Base-by-base conservation (phyloP, 176 grass and related monocot genomes). In the Avena eriantha region DNA sequence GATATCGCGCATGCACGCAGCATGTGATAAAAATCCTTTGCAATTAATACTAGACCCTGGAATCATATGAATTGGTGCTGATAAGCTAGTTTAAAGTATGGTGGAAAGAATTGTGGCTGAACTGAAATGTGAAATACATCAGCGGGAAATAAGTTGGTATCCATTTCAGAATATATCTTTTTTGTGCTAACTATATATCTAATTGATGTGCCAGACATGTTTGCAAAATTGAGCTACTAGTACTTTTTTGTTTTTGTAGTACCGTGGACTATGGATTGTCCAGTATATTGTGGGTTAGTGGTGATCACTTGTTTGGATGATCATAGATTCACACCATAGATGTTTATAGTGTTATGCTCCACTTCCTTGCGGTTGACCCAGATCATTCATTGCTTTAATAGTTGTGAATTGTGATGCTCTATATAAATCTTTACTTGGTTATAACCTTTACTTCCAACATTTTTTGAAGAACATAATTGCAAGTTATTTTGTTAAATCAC, bases 1-100 rank as follows among this genome's bases (percentile, higher is more conserved):
- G 49, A 48, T 68, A 79, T 77, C 61, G 10, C 5, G 21, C 82
- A 85, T 68, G 9, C 78, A 69, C 72, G 26, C 17, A 84, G 49
- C 16, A 51, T 23, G 18, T 79, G 15, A 26, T 23, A 10, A 33
- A 35, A 48, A 83, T 83, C 0, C 15, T 3, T 10, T 70, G 55
- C 3, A 46, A 47, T 55, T 34, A 34, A 34, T 55, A 75, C 51
- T 45, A 48, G 36, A 56, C n/a, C 34, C 45, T 77, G 26, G 36
- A 63, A 80, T 85, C 22, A 3, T 77, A n/a, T 86, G 29, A 16
- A 63, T 82, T 21, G 41, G 14, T 83, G 55, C 47, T 73, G 73
- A 72, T 26, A 11, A 22, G 15, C 66, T 66, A 45, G 57, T 57
- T 85, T 23, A 81, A 68, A 80, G 21, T 5, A 73, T 65, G 41